A percentile compares a stretch with the other conserved stretches of the same genome.
Evolutionary conservation across 768 basidiomycete genomes (phyloP).

Genomic region (Hygrocybe coccinea): DNA sequence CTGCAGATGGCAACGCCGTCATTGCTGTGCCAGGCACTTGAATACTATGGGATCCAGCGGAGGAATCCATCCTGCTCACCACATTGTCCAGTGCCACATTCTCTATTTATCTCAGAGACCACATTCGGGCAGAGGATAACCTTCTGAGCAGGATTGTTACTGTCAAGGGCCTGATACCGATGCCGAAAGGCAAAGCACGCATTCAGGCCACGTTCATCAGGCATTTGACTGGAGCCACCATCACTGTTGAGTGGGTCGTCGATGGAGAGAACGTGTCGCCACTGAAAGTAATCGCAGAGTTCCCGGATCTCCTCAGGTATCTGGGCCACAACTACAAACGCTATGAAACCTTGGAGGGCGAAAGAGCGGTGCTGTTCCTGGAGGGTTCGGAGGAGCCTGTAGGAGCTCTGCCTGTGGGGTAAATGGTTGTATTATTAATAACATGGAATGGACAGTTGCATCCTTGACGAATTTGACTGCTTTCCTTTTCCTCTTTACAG

Average conservation of each 20-base stretch:
- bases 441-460: no score
- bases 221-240: background rate
- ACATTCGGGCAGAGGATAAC: no score
- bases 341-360: background rate
- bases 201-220: background rate
- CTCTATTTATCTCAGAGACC: background rate
- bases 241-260: background rate
- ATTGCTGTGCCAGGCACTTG: no score
- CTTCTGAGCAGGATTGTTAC: background rate
- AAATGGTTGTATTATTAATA: no score
- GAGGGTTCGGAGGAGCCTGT: background rate
- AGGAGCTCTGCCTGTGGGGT: background rate
- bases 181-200: background rate
- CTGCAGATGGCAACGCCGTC: no score
- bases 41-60: no score
- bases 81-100: background rate
- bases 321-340: background rate
- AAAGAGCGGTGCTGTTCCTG: background rate
- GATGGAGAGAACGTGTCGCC: background rate
- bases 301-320: background rate
- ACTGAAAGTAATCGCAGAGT: background rate
- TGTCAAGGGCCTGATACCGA: background rate
- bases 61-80: background rate
- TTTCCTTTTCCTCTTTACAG: no score
- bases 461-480: no score